Evolutionary conservation across 331 rosid genomes (phyloP).

Genomic region (Pyracantha coccinea): DNA sequence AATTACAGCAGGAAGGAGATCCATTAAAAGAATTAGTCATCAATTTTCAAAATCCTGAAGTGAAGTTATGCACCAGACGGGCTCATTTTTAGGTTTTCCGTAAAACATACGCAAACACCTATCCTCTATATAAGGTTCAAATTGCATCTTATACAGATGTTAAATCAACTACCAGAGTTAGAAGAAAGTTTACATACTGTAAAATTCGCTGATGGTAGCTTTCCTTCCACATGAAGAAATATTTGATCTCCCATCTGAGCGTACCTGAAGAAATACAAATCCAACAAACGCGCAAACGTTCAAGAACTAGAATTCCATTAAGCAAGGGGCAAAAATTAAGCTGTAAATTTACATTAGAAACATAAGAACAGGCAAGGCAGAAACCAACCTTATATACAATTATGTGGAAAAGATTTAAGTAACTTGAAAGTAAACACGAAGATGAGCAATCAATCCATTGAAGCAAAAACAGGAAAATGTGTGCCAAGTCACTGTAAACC

Average conservation of each 20-base stretch:
- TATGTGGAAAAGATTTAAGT: conserved; percentile 48
- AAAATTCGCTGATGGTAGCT: conserved; percentile 61
- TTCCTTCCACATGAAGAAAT: conserved; percentile 44
- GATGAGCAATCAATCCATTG: conserved; percentile 60
- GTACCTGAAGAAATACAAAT: conserved; percentile 31
- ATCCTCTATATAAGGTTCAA: too few species aligned
- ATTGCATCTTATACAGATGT: neutral
- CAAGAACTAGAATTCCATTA: neutral
- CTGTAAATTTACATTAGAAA: neutral
- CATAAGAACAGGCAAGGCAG: neutral
- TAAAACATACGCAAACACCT: neutral
- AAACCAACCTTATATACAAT: conserved; percentile 50
- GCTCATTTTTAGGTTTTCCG: neutral
- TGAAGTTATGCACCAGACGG: too few species aligned
- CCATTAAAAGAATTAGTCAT: neutral
- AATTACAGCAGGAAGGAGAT: neutral
- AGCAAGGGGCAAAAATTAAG: neutral
- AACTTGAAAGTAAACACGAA: conserved; percentile 44
- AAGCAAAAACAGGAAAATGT: conserved; percentile 40
- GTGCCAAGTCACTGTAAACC: conserved; percentile 49
- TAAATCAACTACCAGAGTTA: neutral
- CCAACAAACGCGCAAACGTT: neutral
- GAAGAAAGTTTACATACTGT: conserved; percentile 30
- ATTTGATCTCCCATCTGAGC: conserved; percentile 34
- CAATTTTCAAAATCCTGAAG: neutral